Conservation (phyloP, 1,139 yeast species). For the Candida labiduridarum region DNA sequence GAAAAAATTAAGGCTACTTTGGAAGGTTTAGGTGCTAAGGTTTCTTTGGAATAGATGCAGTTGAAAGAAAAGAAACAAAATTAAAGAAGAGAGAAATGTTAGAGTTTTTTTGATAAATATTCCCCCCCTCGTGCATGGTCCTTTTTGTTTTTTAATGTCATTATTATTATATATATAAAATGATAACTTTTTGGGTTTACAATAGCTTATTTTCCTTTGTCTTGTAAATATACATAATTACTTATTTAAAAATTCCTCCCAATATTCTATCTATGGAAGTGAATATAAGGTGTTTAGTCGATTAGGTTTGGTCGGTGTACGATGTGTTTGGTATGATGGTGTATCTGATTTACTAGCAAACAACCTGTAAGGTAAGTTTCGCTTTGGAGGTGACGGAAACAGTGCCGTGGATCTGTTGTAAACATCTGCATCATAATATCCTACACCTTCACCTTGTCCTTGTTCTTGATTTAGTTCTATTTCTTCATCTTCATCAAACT, state of each 20-base stretch:
- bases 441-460: not conserved
- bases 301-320: not conserved
- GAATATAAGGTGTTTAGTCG: not conserved
- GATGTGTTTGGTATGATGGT: not conserved
- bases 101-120: not conserved
- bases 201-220: slow-evolving; percentile 13
- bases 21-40: slow-evolving; percentile 95
- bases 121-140: not conserved
- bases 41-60: slow-evolving; percentile 70
- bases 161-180: not conserved
- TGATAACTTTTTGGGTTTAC: not conserved
- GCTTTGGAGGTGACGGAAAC: not conserved
- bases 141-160: slow-evolving; percentile 12
- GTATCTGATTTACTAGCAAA: not conserved
- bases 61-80: not conserved
- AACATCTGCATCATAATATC: not conserved
- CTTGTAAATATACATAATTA: slow-evolving; percentile 7
- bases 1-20: slow-evolving; percentile 90
- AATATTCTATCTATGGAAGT: not conserved
- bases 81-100: slow-evolving; percentile 3
- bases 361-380: not conserved
- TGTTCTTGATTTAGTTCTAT: not conserved
- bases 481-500: slow-evolving; percentile 20
- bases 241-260: not conserved
- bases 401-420: not conserved